Evolutionary conservation across 345 rosid species (phyloP).

Genomic region (Hevea brasiliensis): DNA sequence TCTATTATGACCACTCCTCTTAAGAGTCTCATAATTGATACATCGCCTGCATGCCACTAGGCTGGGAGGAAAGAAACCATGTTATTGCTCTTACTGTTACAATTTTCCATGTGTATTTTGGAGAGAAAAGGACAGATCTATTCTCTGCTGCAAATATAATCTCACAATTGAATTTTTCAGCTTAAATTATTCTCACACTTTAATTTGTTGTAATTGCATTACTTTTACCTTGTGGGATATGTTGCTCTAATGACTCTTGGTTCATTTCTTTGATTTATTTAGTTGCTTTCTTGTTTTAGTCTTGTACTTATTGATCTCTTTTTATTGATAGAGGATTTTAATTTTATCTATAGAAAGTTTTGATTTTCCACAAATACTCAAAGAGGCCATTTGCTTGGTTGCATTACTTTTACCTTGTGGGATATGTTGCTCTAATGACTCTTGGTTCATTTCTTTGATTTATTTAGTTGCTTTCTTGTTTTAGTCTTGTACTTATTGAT

Average conservation of each 20-base stretch:
- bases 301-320: too few species aligned
- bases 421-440: too few species aligned
- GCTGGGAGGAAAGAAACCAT: background rate
- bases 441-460: too few species aligned
- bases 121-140: background rate
- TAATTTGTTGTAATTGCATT: background rate
- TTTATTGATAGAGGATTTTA: too few species aligned
- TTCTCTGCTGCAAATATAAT: background rate
- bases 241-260: too few species aligned
- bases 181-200: background rate
- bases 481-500: too few species aligned
- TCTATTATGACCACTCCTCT: background rate
- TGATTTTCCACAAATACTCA: background rate
- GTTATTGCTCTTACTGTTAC: background rate
- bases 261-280: too few species aligned
- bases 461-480: too few species aligned
- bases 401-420: too few species aligned
- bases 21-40: background rate
- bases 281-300: too few species aligned
- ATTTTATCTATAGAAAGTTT: too few species aligned
- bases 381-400: background rate
- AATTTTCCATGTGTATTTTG: background rate
- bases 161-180: background rate
- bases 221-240: too few species aligned
- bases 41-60: background rate